These are phyloP conservation scores for Citrullus amarus DNA, from an alignment of 306 rosid species.

Conservation along the genomic window DNA sequence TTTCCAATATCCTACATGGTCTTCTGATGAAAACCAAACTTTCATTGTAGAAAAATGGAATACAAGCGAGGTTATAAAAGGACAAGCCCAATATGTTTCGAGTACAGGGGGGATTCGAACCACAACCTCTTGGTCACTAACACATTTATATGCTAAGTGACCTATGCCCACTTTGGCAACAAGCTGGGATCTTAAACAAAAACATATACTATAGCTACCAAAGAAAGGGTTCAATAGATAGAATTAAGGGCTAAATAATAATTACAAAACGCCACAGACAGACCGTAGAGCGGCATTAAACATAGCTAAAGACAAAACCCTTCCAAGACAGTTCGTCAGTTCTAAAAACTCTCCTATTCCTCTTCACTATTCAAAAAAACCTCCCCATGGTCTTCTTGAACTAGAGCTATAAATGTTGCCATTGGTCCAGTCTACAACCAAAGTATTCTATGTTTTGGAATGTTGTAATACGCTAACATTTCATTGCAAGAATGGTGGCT, in stretches of 20 bases:
- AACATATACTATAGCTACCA: background rate
- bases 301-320: background rate
- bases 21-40: background rate
- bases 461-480: background rate
- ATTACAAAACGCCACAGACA: background rate
- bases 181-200: background rate
- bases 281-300: background rate
- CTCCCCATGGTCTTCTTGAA: background rate
- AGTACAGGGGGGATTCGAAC: too few relatives aligned
- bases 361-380: background rate
- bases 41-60: background rate
- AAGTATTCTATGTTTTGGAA: background rate
- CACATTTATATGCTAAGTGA: too few relatives aligned
- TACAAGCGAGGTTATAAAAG: background rate
- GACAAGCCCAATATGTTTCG: background rate
- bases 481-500: background rate
- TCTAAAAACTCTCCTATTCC: background rate
- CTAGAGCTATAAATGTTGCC: background rate
- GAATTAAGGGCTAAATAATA: background rate
- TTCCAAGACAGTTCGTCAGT: background rate
- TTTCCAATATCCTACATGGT: background rate
- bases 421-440: background rate
- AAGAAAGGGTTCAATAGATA: background rate
- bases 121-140: too few relatives aligned
- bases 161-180: too few relatives aligned